Conservation (phyloP, 75 land plant species). For the Ceratopteris richardii region DNA sequence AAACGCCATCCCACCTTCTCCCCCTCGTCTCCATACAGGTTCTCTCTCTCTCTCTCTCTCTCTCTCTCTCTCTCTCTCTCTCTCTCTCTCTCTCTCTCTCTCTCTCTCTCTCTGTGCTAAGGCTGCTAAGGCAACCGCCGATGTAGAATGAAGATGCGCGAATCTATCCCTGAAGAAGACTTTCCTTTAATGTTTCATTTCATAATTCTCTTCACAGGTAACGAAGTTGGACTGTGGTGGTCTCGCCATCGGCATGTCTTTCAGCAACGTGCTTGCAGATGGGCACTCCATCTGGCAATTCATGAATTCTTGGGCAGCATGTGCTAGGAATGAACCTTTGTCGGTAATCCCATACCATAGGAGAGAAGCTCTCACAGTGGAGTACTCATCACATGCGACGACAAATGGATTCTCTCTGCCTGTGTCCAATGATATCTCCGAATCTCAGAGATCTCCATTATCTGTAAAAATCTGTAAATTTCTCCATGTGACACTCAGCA, state of each 20-base stretch:
- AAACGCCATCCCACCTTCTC: too few relatives aligned
- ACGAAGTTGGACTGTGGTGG: slow-evolving; percentile 46
- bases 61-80: too few relatives aligned
- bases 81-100: too few relatives aligned
- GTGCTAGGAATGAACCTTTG: slow-evolving; percentile 12
- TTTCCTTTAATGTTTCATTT: too few relatives aligned
- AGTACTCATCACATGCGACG: not conserved
- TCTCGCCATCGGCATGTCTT: slow-evolving; percentile 37
- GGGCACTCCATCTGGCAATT: slow-evolving; percentile 39
- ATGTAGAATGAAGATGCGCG: too few relatives aligned
- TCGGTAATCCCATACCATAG: slow-evolving; percentile 21
- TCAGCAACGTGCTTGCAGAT: slow-evolving; percentile 42
- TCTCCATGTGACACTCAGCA: slow-evolving; percentile 30
- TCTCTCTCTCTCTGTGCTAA: too few relatives aligned
- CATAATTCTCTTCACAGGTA: slow-evolving; percentile 4
- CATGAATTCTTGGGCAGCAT: slow-evolving; percentile 47
- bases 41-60: too few relatives aligned
- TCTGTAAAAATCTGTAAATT: too few relatives aligned
- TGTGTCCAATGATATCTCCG: slow-evolving; percentile 5
- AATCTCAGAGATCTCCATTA: too few relatives aligned
- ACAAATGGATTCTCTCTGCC: not conserved
- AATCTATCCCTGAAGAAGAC: too few relatives aligned
- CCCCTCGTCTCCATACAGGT: too few relatives aligned
- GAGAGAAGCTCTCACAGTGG: slow-evolving; percentile 21
- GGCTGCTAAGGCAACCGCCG: too few relatives aligned